A percentile compares a stretch with the other conserved stretches of the same genome.
Evolutionary conservation across 225 moss, liverwort and hornwort genomes (phyloP).

Genomic region (Marchantia paleacea): DNA sequence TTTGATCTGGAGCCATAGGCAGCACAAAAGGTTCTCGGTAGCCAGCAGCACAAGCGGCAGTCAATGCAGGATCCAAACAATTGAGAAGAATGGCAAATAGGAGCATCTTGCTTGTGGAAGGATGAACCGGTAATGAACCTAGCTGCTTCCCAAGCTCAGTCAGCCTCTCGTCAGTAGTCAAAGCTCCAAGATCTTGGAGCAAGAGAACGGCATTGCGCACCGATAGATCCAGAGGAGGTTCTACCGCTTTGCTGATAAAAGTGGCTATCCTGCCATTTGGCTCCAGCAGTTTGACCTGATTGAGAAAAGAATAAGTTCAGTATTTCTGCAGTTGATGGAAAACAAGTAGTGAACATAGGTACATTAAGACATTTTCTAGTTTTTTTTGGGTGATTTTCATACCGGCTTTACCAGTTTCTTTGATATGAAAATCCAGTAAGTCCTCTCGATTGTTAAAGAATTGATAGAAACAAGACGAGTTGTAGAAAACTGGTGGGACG

Average conservation of each 20-base stretch:
- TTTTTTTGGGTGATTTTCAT: no score
- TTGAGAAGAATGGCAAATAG: conserved; percentile 83
- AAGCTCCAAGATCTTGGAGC: conserved; percentile 92
- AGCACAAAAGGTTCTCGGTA: conserved; percentile 97
- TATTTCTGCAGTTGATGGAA: neutral
- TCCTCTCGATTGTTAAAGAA: neutral
- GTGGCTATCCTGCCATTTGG: conserved; percentile 46
- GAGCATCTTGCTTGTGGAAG: conserved; percentile 98
- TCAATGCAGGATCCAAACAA: conserved; percentile 91
- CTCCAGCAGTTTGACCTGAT: conserved; percentile 47
- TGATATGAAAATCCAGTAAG: neutral
- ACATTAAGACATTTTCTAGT: neutral
- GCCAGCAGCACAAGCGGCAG: conserved; percentile 91
- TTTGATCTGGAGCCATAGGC: conserved; percentile 84
- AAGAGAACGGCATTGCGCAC: conserved; percentile 75
- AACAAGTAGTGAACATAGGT: neutral
- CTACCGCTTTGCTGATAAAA: conserved; percentile 83
- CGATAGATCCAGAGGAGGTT: conserved; percentile 78
- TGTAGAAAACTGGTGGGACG: neutral
- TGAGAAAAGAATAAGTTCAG: conserved; percentile 6
- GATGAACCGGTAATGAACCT: conserved; percentile 91
- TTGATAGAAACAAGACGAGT: neutral
- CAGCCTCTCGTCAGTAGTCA: conserved; percentile 79
- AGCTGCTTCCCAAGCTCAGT: conserved; percentile 95
- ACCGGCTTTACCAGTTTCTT: no score